These are phyloP conservation scores for Anastatica hierochuntica DNA, from an alignment of 345 rosid genomes.

Conservation along the genomic window DNA sequence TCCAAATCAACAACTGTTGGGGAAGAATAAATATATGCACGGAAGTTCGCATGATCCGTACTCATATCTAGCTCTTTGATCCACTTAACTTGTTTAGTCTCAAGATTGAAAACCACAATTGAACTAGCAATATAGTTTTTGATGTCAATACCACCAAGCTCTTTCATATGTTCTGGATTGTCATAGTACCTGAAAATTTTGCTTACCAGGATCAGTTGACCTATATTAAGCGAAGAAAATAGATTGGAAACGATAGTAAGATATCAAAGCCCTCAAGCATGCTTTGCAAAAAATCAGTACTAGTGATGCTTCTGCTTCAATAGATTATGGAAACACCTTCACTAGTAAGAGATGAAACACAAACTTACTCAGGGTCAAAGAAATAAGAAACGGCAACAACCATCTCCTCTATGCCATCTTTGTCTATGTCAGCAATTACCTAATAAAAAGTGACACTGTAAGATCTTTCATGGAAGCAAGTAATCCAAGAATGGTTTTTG, in stretches of 20 bases:
- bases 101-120: constrained; percentile 90
- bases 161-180: constrained; percentile 81
- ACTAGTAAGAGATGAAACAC: constrained; percentile 5
- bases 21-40: constrained; percentile 88
- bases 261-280: not conserved
- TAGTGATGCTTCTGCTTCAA: constrained; percentile 10
- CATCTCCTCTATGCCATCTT: constrained; percentile 94
- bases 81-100: constrained; percentile 98
- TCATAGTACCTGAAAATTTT: constrained; percentile 68
- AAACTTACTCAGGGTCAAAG: constrained; percentile 92
- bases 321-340: not conserved
- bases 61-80: constrained; percentile 69
- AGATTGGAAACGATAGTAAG: not conserved
- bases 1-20: constrained; percentile 97
- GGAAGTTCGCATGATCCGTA: constrained; percentile 55
- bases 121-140: constrained; percentile 84
- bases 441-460: constrained; percentile 27
- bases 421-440: constrained; percentile 98
- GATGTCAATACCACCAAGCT: constrained; percentile 78
- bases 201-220: constrained; percentile 5
- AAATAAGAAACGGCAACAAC: constrained; percentile 88
- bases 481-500: constrained; percentile 8
- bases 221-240: constrained; percentile 2
- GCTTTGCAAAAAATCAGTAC: constrained; percentile 1
- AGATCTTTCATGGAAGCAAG: constrained; percentile 19